phyloP scores from a whole-genome alignment of 805 yeast species.

The Blastobotrys chiropterorum region DNA sequence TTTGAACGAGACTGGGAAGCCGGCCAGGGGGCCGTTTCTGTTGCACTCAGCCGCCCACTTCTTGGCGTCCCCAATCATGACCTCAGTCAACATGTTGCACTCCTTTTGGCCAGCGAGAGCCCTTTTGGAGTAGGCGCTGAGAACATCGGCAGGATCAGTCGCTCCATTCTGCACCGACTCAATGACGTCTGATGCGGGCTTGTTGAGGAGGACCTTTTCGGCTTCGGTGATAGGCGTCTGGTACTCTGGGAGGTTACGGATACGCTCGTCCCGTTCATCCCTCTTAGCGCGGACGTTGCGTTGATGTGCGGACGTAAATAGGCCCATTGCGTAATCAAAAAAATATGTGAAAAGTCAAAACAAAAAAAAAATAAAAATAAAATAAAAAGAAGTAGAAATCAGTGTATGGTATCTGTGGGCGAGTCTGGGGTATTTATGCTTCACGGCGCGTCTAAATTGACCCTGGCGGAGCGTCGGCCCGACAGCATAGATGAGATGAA shows the following conservation, averaged over 20 bases:
- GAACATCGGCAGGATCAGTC: constrained; percentile 44
- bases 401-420: not conserved
- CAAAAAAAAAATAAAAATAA: not conserved
- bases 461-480: not conserved
- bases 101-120: constrained; percentile 61
- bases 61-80: constrained; percentile 62
- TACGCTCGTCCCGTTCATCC: constrained; percentile 31
- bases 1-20: constrained; percentile 57
- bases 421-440: not conserved
- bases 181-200: constrained; percentile 39
- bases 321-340: not conserved
- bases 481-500: not conserved
- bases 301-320: constrained; percentile 4
- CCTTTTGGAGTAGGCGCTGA: constrained; percentile 58
- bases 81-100: constrained; percentile 48
- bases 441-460: not conserved
- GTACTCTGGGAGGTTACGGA: constrained; percentile 34
- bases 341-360: not conserved
- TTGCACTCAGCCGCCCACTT: constrained; percentile 48
- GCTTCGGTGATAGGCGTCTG: constrained; percentile 32
- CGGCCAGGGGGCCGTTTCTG: constrained; percentile 58
- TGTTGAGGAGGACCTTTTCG: constrained; percentile 34
- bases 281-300: constrained; percentile 25
- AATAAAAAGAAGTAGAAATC: not conserved
- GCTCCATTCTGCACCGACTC: constrained; percentile 42